phyloP scores from a whole-genome alignment of 768 basidiomycete genomes.

The Russula vinacea region DNA sequence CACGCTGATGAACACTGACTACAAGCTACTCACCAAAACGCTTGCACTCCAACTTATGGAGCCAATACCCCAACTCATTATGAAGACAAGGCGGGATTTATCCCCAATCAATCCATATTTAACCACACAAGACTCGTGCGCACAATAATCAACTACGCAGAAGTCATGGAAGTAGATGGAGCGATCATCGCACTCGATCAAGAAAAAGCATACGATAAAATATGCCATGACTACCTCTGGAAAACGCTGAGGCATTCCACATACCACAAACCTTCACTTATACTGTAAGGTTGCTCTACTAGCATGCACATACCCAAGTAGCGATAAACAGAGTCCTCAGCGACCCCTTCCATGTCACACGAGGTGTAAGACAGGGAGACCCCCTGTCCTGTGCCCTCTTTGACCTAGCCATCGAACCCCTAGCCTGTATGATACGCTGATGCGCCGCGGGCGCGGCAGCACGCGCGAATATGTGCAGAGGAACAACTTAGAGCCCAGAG shows the following conservation, averaged over 20 bases:
- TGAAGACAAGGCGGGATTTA: conserved; percentile 17
- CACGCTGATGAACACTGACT: conserved; percentile 37
- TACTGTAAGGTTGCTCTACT: too few species aligned
- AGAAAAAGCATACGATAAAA: conserved; percentile 26
- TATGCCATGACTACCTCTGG: conserved; percentile 26
- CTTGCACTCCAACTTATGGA: too few species aligned
- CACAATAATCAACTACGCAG: conserved; percentile 7
- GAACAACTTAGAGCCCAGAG: too few species aligned
- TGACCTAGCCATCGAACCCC: neutral
- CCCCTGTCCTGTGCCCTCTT: neutral
- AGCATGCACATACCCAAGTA: neutral
- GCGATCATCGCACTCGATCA: conserved; percentile 6
- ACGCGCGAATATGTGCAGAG: too few species aligned
- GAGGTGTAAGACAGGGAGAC: neutral
- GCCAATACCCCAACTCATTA: too few species aligned
- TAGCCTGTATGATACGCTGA: neutral
- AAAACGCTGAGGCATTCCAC: neutral
- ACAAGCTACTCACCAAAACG: conserved; percentile 35
- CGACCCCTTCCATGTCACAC: neutral
- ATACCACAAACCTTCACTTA: neutral
- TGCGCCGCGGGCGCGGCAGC: too few species aligned
- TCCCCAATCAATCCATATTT: neutral
- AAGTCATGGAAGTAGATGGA: conserved; percentile 11
- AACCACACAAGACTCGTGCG: conserved; percentile 1
- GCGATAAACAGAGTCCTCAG: neutral